Conservation (phyloP, 768 basidiomycete species). For the Lactifluus echinatus region DNA sequence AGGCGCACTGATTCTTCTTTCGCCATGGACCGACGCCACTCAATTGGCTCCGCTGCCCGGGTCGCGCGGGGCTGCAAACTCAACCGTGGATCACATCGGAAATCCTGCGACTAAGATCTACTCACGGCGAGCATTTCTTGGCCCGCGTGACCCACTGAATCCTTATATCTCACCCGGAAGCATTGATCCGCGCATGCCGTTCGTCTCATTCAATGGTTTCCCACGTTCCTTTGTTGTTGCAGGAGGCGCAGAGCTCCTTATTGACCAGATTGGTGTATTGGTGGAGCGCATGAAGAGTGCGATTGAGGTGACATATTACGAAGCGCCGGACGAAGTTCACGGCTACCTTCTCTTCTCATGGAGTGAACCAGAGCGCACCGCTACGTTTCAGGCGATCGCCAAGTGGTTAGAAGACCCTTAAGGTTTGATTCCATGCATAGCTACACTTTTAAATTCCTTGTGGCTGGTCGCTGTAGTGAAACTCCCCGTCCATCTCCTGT, state of each 20-base stretch:
- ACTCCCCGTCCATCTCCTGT: neutral
- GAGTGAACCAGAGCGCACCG: constrained; percentile 45
- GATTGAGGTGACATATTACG: constrained; percentile 6
- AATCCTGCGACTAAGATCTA: neutral
- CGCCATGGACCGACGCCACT: neutral
- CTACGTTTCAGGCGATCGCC: constrained; percentile 39
- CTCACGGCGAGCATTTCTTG: constrained; percentile 4
- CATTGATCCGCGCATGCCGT: neutral
- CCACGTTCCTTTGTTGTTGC: constrained; percentile 3
- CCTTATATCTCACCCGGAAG: constrained; percentile 12
- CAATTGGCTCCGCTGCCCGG: neutral
- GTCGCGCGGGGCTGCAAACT: neutral
- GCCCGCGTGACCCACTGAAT: neutral
- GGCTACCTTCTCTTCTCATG: constrained; percentile 43
- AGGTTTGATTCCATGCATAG: neutral
- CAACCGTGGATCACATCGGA: neutral
- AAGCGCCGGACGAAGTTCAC: constrained; percentile 28
- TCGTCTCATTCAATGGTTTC: constrained; percentile 2
- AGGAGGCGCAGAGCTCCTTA: constrained; percentile 8
- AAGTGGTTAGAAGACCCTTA: constrained; percentile 31
- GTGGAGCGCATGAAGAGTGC: neutral
- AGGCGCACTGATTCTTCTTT: neutral
- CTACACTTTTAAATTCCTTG: neutral
- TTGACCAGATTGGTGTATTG: neutral
- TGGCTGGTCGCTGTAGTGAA: neutral